phyloP scores from a whole-genome alignment of 306 rosid genomes.

The Casuarina cunninghamiana region DNA sequence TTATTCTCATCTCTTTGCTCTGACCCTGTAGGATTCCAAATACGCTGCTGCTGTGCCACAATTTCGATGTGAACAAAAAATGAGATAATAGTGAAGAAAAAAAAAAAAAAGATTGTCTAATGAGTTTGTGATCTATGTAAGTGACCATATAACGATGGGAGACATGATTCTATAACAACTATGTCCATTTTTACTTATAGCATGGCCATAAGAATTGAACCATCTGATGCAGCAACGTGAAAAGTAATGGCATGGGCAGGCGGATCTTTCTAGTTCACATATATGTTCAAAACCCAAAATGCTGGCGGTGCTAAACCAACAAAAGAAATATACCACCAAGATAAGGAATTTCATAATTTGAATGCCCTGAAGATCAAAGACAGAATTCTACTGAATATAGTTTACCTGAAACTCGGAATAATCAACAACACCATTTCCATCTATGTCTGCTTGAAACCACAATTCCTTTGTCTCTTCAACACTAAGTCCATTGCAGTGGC shows the following conservation, averaged over 20 bases:
- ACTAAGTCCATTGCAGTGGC: constrained; percentile 66
- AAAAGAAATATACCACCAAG: background rate
- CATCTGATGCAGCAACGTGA: background rate
- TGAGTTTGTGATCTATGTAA: background rate
- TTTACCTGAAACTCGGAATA: constrained; percentile 67
- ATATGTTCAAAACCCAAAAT: background rate
- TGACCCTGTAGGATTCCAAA: constrained; percentile 61
- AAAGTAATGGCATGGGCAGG: background rate
- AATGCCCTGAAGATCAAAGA: constrained; percentile 2
- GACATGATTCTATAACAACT: background rate
- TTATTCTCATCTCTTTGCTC: constrained; percentile 48
- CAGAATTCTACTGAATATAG: constrained; percentile 9
- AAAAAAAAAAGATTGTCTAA: background rate
- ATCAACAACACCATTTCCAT: constrained; percentile 64
- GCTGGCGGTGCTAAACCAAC: background rate
- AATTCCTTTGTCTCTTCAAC: constrained; percentile 64
- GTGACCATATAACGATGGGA: background rate
- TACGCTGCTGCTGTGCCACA: constrained; percentile 62
- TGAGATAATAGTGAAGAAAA: constrained; percentile 4
- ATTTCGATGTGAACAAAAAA: constrained; percentile 14
- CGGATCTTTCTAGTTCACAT: background rate
- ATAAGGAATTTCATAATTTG: background rate
- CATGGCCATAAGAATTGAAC: background rate
- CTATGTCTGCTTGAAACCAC: constrained; percentile 69
- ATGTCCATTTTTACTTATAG: background rate